Conservation (phyloP, 352 stramenopile genomes). For the Phytopythium chamaehyphon region DNA sequence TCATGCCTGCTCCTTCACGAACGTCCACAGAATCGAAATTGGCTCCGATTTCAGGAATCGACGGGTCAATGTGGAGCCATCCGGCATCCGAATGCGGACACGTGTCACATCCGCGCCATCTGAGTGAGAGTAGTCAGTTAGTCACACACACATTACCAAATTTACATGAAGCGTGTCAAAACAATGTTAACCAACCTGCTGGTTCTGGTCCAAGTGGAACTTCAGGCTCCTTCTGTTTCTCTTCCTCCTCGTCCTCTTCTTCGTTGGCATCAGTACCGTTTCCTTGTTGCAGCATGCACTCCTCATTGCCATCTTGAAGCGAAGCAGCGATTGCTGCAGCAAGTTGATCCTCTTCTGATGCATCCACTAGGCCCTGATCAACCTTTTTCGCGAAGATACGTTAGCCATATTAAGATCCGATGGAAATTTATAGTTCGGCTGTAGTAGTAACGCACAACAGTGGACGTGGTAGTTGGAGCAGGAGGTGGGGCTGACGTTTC, state of each 20-base stretch:
- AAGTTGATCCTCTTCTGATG: slow-evolving; percentile 73
- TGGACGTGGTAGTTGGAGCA: background rate
- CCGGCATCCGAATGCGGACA: slow-evolving; percentile 64
- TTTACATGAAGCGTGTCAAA: slow-evolving; percentile 3
- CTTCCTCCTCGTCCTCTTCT: slow-evolving; percentile 36
- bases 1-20: slow-evolving; percentile 65
- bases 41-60: slow-evolving; percentile 73
- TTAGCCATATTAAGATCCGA: no score
- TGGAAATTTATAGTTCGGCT: background rate
- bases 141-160: slow-evolving; percentile 3
- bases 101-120: slow-evolving; percentile 51
- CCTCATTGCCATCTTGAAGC: slow-evolving; percentile 43
- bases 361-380: slow-evolving; percentile 41
- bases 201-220: slow-evolving; percentile 49
- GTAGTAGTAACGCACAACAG: background rate
- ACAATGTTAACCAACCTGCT: slow-evolving; percentile 32
- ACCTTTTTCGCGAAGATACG: background rate
- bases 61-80: slow-evolving; percentile 59
- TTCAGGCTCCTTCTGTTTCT: slow-evolving; percentile 30
- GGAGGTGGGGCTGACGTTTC: slow-evolving; percentile 13
- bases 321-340: slow-evolving; percentile 78
- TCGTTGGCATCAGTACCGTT: slow-evolving; percentile 24
- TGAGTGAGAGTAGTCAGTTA: slow-evolving; percentile 16
- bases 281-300: slow-evolving; percentile 22
- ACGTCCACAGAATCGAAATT: slow-evolving; percentile 58